Evolutionary conservation across 352 stramenopile species (phyloP).

Genomic region (Peronospora farinosa): DNA sequence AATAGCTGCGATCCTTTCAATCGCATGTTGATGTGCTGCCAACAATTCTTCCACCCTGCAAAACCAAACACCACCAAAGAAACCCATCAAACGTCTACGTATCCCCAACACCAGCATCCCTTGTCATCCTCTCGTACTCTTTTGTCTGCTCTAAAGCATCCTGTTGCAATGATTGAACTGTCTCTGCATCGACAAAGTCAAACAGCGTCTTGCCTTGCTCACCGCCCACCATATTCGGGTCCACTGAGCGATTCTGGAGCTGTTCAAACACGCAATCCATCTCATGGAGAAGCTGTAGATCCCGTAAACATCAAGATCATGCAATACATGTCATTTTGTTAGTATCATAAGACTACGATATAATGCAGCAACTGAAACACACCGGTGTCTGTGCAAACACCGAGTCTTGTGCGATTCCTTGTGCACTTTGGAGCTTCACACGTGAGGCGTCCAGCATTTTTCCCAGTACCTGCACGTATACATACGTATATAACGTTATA

Average conservation of each 20-base stretch:
- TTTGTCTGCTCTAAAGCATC: conserved; percentile 65
- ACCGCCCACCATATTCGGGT: conserved; percentile 45
- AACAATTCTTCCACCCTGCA: conserved; percentile 67
- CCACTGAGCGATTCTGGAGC: conserved; percentile 42
- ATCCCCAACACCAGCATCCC: background rate
- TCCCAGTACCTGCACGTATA: conserved; percentile 38
- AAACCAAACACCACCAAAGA: background rate
- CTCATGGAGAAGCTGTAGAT: conserved; percentile 50
- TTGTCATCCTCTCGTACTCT: conserved; percentile 31
- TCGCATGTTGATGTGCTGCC: conserved; percentile 47
- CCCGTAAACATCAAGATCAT: background rate
- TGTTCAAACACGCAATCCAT: conserved; percentile 73
- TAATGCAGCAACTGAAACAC: conserved; percentile 12
- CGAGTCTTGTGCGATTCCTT: conserved; percentile 37
- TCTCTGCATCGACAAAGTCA: conserved; percentile 80
- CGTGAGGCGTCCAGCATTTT: conserved; percentile 60
- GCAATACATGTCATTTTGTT: background rate
- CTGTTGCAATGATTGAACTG: conserved; percentile 69
- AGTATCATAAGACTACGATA: background rate
- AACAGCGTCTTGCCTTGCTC: conserved; percentile 71
- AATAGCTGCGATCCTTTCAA: conserved; percentile 53
- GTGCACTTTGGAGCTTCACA: conserved; percentile 51
- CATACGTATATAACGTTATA: background rate
- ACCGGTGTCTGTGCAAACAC: conserved; percentile 52
- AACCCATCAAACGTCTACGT: background rate